Evolutionary conservation across 2,329 filamentous ascomycete genomes (phyloP), one percentile per base, ranked within the genome.

Genomic region (Pseudopyrenochaeta lycopersici): DNA sequence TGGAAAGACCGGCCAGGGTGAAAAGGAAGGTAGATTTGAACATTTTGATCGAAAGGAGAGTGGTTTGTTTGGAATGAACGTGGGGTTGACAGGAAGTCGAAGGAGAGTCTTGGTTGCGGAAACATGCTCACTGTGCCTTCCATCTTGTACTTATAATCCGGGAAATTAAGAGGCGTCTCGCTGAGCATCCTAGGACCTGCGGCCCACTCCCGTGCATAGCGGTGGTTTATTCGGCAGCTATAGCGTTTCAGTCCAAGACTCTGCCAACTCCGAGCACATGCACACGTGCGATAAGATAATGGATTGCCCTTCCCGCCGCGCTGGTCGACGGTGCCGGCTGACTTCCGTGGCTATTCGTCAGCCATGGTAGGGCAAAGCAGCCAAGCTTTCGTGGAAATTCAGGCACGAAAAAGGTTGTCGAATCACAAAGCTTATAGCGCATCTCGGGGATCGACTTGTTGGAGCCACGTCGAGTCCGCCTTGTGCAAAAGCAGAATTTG

Each of bases 1-100:
- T 50, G 36, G 64, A 60, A 48, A 72, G 67, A 52, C 65, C 68
- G 54, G 66, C 68, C 32, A 72, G 64, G 67, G 68, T 59, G 52
- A 71, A 44, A 47, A 72, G 52, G 54, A 63, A 46, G 29, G 66
- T 58, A 23, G 62, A 57, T 42, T 63, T 63, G 57, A 68, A 61
- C 53, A 60, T 68, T 32, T 47, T 56, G 50, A 52, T 46, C 21
- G 47, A 60, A 53, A 49, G 47, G 51, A 51, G 45, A 49, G 49
- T 48, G 41, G 39, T 44, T 18, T 48, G 32, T 35, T 49, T 52
- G 38, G 41, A 64, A 60, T 43, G 61, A 61, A 31, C 56, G 61
- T 58, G 55, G 44, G 47, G 41, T 57, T 52, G 36, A 46, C 49
- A 32, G n/a, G 35, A 23, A 35, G 47, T 51, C 54, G 49, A 62